Evolutionary conservation across 768 basidiomycete genomes (phyloP), one percentile per base, ranked within the genome.

Genomic region (Termitomyces sp.): DNA sequence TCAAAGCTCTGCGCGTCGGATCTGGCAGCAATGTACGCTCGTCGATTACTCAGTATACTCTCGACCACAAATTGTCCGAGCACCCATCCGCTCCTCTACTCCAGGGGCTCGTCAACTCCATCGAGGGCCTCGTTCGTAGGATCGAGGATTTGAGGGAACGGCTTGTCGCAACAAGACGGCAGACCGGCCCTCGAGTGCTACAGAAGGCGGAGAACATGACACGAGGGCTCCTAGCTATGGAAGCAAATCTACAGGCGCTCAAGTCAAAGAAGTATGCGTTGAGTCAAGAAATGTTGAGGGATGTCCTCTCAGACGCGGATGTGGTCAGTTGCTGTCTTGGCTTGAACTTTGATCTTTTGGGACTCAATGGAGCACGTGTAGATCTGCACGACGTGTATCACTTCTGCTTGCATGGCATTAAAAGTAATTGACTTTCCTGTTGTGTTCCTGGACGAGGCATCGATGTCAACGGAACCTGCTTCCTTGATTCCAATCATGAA

Each of bases 381-480:
- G 85, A 84, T 94, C 55, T 94, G 93, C 68, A 91, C 93, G 12
- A 95, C 93, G 3, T 94, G 91, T 67, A 82, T 95, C 49, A 86
- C 89, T 0, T 82, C 91, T 14, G 89, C 85, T 10, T 84, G 82
- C 21, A 68, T 72, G 19, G 76, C 82, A 0, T 71, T 94, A 53
- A 82, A 83, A 57, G 80, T 86, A 7, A 77, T 84, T 17, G 95
- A 97, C 67, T 95, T 97, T 65, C 94, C 94, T 3, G 82, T 96
- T 32, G 94, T 97, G 2, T 94, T 96, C 64, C 72, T 97, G 14
- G 95, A 98, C 66, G 94, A 98, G 70, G 95, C 95, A 1, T 92
- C 91, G 8, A 96, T 97, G 93, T 93, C 91, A 32, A 96, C 94
- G 2, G 94, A 98, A 70, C 93, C 94, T 11, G 87, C 92, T 23